phyloP scores from a whole-genome alignment of 805 yeast genomes.

The Pichia insulana region DNA sequence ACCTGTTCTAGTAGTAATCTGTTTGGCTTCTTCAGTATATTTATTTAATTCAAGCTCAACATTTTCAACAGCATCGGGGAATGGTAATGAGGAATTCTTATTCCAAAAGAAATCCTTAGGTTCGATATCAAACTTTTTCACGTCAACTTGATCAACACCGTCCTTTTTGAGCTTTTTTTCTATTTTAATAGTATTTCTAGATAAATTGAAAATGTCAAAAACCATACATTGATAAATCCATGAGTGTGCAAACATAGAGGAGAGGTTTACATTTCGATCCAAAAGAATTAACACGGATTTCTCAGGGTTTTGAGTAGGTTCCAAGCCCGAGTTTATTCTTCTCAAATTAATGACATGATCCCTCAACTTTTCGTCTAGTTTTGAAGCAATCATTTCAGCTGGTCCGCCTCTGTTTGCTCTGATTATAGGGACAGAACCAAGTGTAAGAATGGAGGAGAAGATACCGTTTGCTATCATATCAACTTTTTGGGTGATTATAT shows the following conservation, averaged over 20 bases:
- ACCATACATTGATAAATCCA: slow-evolving; percentile 98
- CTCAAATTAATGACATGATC: slow-evolving; percentile 75
- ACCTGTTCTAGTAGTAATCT: slow-evolving; percentile 67
- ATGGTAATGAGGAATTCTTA: slow-evolving; percentile 75
- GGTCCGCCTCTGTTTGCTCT: slow-evolving; percentile 91
- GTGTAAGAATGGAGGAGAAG: slow-evolving; percentile 69
- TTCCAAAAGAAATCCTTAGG: slow-evolving; percentile 92
- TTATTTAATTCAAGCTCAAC: slow-evolving; percentile 75
- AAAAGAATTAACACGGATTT: slow-evolving; percentile 69
- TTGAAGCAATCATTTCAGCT: slow-evolving; percentile 87
- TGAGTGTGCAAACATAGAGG: slow-evolving; percentile 92
- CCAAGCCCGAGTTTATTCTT: slow-evolving; percentile 10
- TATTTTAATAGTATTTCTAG: slow-evolving; percentile 73
- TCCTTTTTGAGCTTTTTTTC: slow-evolving; percentile 25
- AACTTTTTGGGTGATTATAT: slow-evolving; percentile 58
- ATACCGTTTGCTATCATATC: slow-evolving; percentile 71
- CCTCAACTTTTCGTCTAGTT: slow-evolving; percentile 72
- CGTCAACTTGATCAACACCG: slow-evolving; percentile 28
- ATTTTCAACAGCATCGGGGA: slow-evolving; percentile 98
- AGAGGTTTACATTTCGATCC: slow-evolving; percentile 84
- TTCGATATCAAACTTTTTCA: slow-evolving; percentile 74
- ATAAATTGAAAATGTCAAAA: slow-evolving; percentile 78
- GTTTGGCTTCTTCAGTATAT: slow-evolving; percentile 83
- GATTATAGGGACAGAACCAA: slow-evolving; percentile 77
- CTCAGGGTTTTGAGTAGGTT: slow-evolving; percentile 18